These are phyloP conservation scores for Dillenia suffruticosa DNA, from an alignment of 164 flowering plant species.

Conservation along the genomic window DNA sequence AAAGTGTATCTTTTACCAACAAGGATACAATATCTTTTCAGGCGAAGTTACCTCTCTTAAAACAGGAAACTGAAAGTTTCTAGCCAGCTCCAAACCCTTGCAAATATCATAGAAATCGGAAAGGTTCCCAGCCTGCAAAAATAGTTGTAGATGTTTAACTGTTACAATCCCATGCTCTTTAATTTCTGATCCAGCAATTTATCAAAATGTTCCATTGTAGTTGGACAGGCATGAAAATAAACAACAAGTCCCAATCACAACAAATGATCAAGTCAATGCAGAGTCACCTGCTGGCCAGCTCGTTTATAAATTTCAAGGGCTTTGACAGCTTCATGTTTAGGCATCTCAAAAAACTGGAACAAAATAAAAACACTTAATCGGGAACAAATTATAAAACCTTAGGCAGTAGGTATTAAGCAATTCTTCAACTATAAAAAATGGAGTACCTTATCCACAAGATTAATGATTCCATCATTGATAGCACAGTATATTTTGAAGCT, in stretches of 20 bases:
- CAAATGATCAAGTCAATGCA: background rate
- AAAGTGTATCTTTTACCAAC: background rate
- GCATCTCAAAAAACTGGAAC: constrained; percentile 98
- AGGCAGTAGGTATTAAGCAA: background rate
- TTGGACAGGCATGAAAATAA: too few relatives aligned
- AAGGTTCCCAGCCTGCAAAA: constrained; percentile 73
- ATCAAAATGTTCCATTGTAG: too few relatives aligned
- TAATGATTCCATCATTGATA: constrained; percentile 95
- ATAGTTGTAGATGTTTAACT: too few relatives aligned
- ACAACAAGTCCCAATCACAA: background rate
- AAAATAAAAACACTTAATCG: constrained; percentile 7
- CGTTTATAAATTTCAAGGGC: constrained; percentile 93
- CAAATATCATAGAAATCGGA: constrained; percentile 94
- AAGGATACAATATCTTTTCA: background rate
- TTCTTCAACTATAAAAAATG: background rate
- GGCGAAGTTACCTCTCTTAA: constrained; percentile 66
- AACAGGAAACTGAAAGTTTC: constrained; percentile 96
- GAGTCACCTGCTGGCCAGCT: constrained; percentile 91
- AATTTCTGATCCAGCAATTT: too few relatives aligned
- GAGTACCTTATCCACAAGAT: constrained; percentile 94
- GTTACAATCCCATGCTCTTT: too few relatives aligned
- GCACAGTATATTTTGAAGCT: constrained; percentile 98
- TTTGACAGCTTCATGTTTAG: constrained; percentile 95
- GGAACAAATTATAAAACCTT: constrained; percentile 2
- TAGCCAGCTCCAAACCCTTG: constrained; percentile 94